Evolutionary conservation across 495 filamentous ascomycete species (phyloP), one percentile per base, ranked within the genome.

Genomic region (Mytilinidion resinicola): DNA sequence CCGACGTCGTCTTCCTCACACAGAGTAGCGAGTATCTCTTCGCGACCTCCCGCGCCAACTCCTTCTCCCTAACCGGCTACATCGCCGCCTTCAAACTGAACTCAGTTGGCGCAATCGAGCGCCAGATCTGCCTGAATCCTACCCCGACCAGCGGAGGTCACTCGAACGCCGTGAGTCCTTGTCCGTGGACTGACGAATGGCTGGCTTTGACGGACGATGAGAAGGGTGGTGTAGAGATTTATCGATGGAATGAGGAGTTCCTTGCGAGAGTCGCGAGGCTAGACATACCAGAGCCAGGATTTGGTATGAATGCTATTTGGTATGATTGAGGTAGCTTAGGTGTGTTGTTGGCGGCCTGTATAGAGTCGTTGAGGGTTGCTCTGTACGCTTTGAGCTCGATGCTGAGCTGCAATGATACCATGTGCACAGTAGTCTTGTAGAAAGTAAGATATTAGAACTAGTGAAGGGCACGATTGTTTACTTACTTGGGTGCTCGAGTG

Each of bases 261-360:
- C 65, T 93, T 55, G 82, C 81, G 10, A 76, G 89, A 15, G 88
- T 91, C 33, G 89, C 88, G 17, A 77, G 85, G 53, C 79, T 84
- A 58, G 81, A 86, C 63, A 84, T 93, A 52, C 81, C 82, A 12
- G 88, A 93, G 74, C 85, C 84, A 44, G 89, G 89, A 49, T 91
- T 91, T 72, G 87, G 86, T 1, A 91, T 91, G 88, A 91, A 93
- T 75, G 89, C 87, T 35, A 89, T 91, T 64, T 92, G 88, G 88
- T 91, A 90, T 71, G 86, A 92, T 72, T 92, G 76, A 63, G 9
- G 30, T 19, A 30, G 19, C 30, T 33, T 9, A 51, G 48, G 17
- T 30, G 30, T 7, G 30, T 51, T 51, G 19, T 30, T 49, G 21
- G 46, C 33, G 15, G 46, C 9, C 15, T 30, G 46, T 19, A 33